Evolutionary conservation across 495 filamentous ascomycete species (phyloP), one percentile per base, ranked within the genome.

Genomic region (Pyrenopolyporus hunteri): DNA sequence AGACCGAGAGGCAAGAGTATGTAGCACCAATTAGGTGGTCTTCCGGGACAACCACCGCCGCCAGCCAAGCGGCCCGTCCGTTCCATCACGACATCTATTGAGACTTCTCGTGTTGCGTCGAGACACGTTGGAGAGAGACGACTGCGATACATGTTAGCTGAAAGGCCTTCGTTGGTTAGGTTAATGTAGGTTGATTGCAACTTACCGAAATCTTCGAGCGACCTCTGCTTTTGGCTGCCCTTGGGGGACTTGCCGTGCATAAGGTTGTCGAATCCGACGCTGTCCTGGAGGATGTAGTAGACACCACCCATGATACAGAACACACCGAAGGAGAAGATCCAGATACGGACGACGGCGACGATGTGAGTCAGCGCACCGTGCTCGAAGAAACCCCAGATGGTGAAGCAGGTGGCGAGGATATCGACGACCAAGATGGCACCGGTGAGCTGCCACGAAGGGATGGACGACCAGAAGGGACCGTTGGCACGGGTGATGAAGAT

Each of bases 401-500:
- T 86, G 84, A 96, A 93, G 72, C 89, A 81, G 14, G 91, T 93
- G 49, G 90, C 90, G 28, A 95, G 73, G 52, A 92, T 74, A 73
- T 96, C 90, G 62, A 97, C 92, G 29, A 87, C 54, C 16, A 94
- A 74, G 45, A 96, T 88, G 35, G 92, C 92, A 37, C 81, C 83
- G 46, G 81, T 66, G 43, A 97, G 81, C 73, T 93, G 88, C 85
- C 89, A 89, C 44, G 92, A 95, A 11, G 92, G 92, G 36, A 87
- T 79, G 19, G 86, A 90, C 2, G 86, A 88, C 90, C 89, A 93
- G 82, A 93, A 91, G 19, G 89, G 87, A 57, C 89, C 88, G 68
- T 89, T 89, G 74, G 89, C 88, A 80, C 92, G 89, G 58, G 92
- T 96, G 74, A 96, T 92, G 80, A 97, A 93, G 77, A 97, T 97